A percentile compares a stretch with the other conserved stretches of the same genome.
These are phyloP conservation scores for Epichloe hybrida DNA, from an alignment of 2,329 filamentous ascomycete genomes.

Conservation along the genomic window DNA sequence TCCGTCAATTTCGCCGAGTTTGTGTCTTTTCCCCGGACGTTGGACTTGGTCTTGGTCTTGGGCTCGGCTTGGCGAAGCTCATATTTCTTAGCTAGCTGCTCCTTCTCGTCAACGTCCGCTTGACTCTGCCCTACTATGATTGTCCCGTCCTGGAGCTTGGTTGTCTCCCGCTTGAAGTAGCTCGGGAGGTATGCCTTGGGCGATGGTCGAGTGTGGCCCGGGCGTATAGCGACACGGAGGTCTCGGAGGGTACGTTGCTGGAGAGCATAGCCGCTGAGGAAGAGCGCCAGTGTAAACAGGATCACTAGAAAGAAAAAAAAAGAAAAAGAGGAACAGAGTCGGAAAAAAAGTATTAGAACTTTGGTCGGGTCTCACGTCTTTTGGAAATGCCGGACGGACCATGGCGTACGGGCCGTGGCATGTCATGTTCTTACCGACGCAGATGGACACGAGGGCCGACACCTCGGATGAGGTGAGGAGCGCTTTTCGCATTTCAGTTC, in stretches of 20 bases:
- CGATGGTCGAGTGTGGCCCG: slow-evolving; percentile 28
- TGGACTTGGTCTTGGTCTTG: slow-evolving; percentile 1
- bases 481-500: slow-evolving; percentile 25
- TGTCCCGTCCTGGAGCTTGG: slow-evolving; percentile 33
- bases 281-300: slow-evolving; percentile 68
- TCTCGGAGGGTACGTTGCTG: slow-evolving; percentile 75
- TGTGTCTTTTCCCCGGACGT: not conserved
- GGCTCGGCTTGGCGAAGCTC: slow-evolving; percentile 13
- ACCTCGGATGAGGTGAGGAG: slow-evolving; percentile 59
- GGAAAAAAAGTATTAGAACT: slow-evolving; percentile 10
- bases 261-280: slow-evolving; percentile 74
- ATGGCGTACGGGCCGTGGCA: not conserved
- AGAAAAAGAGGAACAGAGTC: not conserved
- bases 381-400: not conserved
- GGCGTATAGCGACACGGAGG: slow-evolving; percentile 58
- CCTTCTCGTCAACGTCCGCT: slow-evolving; percentile 15
- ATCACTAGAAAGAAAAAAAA: slow-evolving; percentile 40
- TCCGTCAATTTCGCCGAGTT: not conserved
- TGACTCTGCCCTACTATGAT: slow-evolving; percentile 26
- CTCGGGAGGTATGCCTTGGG: slow-evolving; percentile 38
- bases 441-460: slow-evolving; percentile 50
- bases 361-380: not conserved
- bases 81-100: slow-evolving; percentile 7
- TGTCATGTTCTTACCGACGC: slow-evolving; percentile 39
- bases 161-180: slow-evolving; percentile 31